phyloP scores from a whole-genome alignment of 2,329 filamentous ascomycete genomes.

The Cytospora paraplurivora region DNA sequence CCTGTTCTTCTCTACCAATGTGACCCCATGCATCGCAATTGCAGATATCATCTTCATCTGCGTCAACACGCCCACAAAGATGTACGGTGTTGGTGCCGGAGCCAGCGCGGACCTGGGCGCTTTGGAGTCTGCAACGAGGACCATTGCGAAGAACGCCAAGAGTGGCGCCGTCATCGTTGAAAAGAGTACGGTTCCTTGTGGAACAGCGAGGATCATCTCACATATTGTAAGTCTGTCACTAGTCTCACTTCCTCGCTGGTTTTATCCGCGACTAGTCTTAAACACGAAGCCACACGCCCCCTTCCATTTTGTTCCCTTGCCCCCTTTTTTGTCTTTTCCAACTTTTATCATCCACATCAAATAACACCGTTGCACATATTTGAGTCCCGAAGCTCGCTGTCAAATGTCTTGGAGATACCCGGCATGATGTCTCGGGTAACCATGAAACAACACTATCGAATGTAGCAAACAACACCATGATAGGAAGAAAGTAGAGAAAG shows the following conservation, averaged over 20 bases:
- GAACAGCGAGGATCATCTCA: constrained; percentile 58
- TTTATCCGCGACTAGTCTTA: constrained; percentile 4
- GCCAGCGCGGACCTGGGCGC: constrained; percentile 58
- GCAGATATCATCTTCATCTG: constrained; percentile 63
- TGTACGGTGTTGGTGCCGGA: constrained; percentile 56
- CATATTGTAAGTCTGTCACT: constrained; percentile 48
- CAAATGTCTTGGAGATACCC: constrained; percentile 1
- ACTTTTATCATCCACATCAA: neutral
- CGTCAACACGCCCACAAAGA: constrained; percentile 67
- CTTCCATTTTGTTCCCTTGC: neutral
- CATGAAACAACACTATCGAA: constrained; percentile 7
- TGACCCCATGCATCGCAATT: constrained; percentile 50
- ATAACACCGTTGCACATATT: neutral
- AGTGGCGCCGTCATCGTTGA: constrained; percentile 62
- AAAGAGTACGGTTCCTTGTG: constrained; percentile 65
- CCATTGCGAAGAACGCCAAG: constrained; percentile 56
- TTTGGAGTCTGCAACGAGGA: constrained; percentile 56
- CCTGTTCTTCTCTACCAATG: constrained; percentile 60
- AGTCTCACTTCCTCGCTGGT: constrained; percentile 9
- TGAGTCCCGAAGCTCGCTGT: neutral
- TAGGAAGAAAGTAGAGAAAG: neutral
- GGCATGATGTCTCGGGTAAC: constrained; percentile 22
- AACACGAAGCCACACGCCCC: neutral
- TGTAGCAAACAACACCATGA: neutral
- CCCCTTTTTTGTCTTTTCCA: neutral